Evolutionary conservation across 2,329 filamentous ascomycete genomes (phyloP).

Genomic region (Pestalotiopsis sp.): DNA sequence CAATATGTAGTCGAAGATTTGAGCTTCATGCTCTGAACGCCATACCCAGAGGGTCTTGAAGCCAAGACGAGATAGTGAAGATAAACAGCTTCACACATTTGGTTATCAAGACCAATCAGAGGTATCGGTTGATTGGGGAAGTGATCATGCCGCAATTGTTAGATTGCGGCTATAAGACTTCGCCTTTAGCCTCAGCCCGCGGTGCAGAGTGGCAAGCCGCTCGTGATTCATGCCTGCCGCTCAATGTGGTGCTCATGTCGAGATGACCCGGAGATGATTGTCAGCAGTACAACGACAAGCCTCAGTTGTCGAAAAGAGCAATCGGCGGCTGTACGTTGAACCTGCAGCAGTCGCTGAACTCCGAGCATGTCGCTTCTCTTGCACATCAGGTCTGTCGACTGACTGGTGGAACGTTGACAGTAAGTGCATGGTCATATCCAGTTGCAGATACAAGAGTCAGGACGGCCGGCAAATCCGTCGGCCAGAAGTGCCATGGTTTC

Average conservation of each 20-base stretch:
- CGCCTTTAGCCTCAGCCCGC: not conserved
- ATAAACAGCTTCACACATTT: not conserved
- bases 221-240: not conserved
- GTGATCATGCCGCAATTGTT: not conserved
- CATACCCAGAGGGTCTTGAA: not conserved
- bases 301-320: not conserved
- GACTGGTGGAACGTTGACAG: not conserved
- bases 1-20: too few species aligned
- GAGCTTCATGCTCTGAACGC: too few species aligned
- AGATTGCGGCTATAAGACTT: conserved; percentile 2
- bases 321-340: not conserved
- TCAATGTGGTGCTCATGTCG: not conserved
- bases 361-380: not conserved
- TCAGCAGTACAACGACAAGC: not conserved
- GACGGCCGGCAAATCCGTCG: not conserved
- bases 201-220: conserved; percentile 3
- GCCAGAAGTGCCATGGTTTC: not conserved
- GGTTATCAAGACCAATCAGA: not conserved
- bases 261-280: not conserved
- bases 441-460: not conserved
- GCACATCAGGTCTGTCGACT: not conserved
- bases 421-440: not conserved
- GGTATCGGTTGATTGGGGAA: not conserved
- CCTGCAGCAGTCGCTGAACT: not conserved
- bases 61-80: not conserved